These are phyloP conservation scores for Melaleuca quinquenervia DNA, from an alignment of 345 rosid species.

Conservation along the genomic window DNA sequence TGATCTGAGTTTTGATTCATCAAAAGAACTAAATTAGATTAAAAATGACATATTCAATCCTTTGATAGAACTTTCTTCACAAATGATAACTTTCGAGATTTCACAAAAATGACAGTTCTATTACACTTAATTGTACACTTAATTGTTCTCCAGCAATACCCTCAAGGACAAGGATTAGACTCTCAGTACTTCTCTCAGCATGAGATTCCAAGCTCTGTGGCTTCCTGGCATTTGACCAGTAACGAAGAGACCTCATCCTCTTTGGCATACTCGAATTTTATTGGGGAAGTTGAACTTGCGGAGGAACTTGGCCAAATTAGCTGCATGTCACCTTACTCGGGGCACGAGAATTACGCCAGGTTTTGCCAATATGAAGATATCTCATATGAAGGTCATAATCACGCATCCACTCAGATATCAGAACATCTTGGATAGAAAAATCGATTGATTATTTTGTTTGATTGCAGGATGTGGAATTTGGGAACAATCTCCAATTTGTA, in stretches of 20 bases:
- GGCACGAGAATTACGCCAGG: neutral
- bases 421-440: neutral
- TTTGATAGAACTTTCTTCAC: neutral
- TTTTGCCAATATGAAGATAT: neutral
- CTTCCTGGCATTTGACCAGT: conserved; percentile 20
- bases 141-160: neutral
- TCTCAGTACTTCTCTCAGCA: conserved; percentile 21
- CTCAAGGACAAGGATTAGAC: conserved; percentile 22
- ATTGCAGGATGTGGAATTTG: neutral
- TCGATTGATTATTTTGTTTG: neutral
- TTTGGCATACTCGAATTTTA: conserved; percentile 37
- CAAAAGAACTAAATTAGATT: conserved; percentile 23
- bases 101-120: neutral
- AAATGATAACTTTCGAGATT: neutral
- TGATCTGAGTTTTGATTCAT: conserved; percentile 50
- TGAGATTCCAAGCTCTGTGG: neutral
- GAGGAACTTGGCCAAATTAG: conserved; percentile 7
- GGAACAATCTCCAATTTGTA: conserved; percentile 1
- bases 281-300: conserved; percentile 31
- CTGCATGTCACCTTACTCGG: conserved; percentile 6
- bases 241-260: conserved; percentile 28
- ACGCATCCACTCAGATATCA: neutral
- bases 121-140: neutral
- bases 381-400: neutral
- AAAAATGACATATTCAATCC: neutral